Conservation (phyloP, 805 yeast genomes). For the Lipomyces oligophaga region DNA sequence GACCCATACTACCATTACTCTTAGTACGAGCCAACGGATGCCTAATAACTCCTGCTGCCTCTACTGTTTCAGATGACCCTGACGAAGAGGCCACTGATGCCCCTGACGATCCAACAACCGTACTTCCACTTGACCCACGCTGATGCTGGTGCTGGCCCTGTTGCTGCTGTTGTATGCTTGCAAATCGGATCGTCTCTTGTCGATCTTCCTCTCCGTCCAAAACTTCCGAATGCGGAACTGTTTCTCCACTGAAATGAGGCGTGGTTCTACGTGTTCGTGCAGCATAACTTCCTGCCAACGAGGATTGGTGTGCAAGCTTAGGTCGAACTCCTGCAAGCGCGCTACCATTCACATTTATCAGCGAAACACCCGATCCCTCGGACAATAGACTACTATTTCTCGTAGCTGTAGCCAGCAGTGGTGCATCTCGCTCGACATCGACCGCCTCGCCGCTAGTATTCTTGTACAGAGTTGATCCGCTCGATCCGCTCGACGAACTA, state of each 20-base stretch:
- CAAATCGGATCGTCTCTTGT: slow-evolving; percentile 25
- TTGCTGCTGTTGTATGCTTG: slow-evolving; percentile 7
- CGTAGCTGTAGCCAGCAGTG: background rate
- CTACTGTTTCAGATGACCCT: background rate
- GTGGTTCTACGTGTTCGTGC: slow-evolving; percentile 21
- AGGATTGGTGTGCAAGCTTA: slow-evolving; percentile 14
- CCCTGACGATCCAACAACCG: background rate
- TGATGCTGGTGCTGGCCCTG: no score
- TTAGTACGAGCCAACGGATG: slow-evolving; percentile 16
- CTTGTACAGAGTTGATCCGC: slow-evolving; percentile 17
- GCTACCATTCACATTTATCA: no score
- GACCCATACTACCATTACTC: no score
- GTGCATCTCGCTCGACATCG: background rate
- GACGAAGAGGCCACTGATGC: background rate
- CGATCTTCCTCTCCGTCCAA: slow-evolving; percentile 33
- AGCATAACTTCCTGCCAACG: slow-evolving; percentile 17
- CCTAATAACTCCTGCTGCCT: background rate
- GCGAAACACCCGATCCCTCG: no score
- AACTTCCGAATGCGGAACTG: slow-evolving; percentile 36
- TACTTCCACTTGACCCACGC: background rate
- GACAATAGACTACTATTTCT: no score
- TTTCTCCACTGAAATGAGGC: slow-evolving; percentile 36
- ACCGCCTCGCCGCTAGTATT: background rate
- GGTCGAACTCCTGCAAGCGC: slow-evolving; percentile 7
- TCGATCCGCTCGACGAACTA: slow-evolving; percentile 5